Base-by-base conservation (phyloP, 139 green algal species). In the Pleodorina starrii region DNA sequence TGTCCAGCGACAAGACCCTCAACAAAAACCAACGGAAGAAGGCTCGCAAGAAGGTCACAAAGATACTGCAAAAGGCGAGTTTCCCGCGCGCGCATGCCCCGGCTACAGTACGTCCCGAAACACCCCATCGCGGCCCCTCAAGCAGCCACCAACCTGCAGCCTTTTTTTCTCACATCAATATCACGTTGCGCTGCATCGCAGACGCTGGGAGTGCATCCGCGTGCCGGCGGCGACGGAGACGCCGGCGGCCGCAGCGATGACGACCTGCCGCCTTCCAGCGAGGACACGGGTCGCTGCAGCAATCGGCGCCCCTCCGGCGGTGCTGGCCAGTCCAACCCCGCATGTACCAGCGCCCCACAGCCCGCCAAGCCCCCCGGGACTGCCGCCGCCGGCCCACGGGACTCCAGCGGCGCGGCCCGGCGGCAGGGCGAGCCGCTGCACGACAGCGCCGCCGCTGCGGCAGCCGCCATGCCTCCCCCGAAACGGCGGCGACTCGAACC, bases 21-120 rank as follows among this genome's bases (percentile, higher is more conserved):
- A 88, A 17, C 76, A 88, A 88, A 54, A 89, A 92, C 66, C 93
- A 95, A 72, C 44, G 89, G 43, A 95, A 95, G 72, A 93, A 91
- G 48, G 42, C 84, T 27, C 87, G 94, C 38, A 94, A 94, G 86
- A 93, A 93, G 78, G 89, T 95, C 4, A 85, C 87, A 21, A 91
- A 88, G 86, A 90, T 94, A 42, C 82, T 93, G 10, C 75, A 91
- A 5, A 72, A 90, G 90, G 89, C 91, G 14, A 29, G 78, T 27
- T 2, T n/a, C n/a, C n/a, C n/a, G n/a, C n/a, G n/a, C n/a, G n/a
- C n/a, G n/a, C n/a, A n/a, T n/a, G n/a, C n/a, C n/a, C n/a, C n/a
- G n/a, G n/a, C n/a, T n/a, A n/a, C n/a, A n/a, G n/a, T n/a, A n/a
- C n/a, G n/a, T n/a, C n/a, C n/a, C n/a, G n/a, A n/a, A n/a, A n/a